Evolutionary conservation across 768 basidiomycete genomes (phyloP).

Genomic region (Leccinum olivaceopallidum): DNA sequence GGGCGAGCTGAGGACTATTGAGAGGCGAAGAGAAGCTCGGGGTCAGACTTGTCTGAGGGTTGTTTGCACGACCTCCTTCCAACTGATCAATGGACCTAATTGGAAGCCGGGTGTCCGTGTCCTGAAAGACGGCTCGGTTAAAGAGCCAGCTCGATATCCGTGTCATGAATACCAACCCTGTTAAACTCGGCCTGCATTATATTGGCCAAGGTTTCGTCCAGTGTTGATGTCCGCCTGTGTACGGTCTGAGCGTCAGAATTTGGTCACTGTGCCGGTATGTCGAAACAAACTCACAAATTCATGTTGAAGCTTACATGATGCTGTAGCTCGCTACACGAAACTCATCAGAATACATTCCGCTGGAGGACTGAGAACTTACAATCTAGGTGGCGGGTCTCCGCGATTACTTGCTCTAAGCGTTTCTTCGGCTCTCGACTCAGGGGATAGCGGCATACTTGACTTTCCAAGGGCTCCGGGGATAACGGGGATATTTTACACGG

Average conservation of each 20-base stretch:
- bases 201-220: background rate
- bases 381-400: background rate
- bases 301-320: background rate
- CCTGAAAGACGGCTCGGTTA: background rate
- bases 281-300: slow-evolving; percentile 4
- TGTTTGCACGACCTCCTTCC: background rate
- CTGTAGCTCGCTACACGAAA: background rate
- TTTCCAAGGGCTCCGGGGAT: background rate
- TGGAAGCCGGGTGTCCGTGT: background rate
- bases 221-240: slow-evolving; percentile 3
- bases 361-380: slow-evolving; percentile 1
- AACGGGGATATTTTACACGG: background rate
- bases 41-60: background rate
- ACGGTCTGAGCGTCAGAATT: background rate
- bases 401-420: background rate
- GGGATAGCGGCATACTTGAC: background rate
- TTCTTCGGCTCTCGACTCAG: background rate
- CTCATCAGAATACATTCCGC: background rate
- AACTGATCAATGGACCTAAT: background rate
- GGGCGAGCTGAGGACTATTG: background rate
- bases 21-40: background rate
- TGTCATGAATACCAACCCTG: background rate
- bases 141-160: background rate
- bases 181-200: background rate
- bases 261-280: background rate